Percentiles rank a stretch among this genome's conserved stretches.
These are phyloP conservation scores for Amoebophrya sp. DNA, from an alignment of 169 alveolate species.

Conservation along the genomic window DNA sequence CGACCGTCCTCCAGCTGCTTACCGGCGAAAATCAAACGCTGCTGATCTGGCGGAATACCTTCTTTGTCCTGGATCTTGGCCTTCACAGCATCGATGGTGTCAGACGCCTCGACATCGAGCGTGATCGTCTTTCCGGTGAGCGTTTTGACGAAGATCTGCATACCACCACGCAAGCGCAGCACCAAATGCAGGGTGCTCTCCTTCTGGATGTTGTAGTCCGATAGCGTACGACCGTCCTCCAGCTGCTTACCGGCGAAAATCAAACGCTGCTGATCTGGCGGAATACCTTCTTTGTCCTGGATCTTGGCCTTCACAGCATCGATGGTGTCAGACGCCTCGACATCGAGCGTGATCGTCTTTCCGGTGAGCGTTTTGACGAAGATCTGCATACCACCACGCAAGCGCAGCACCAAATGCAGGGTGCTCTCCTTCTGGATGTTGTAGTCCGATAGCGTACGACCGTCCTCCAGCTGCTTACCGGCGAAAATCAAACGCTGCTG, in stretches of 20 bases:
- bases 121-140: constrained; percentile 85
- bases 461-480: constrained; percentile 98
- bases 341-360: constrained; percentile 86
- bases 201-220: constrained; percentile 97
- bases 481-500: constrained; percentile 97
- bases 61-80: constrained; percentile 57
- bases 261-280: constrained; percentile 98
- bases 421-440: constrained; percentile 88
- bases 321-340: constrained; percentile 89
- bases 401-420: constrained; percentile 56
- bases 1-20: constrained; percentile 97
- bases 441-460: constrained; percentile 95
- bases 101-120: constrained; percentile 88
- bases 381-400: constrained; percentile 72
- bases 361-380: constrained; percentile 91
- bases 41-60: constrained; percentile 97
- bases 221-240: constrained; percentile 95
- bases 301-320: constrained; percentile 63
- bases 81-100: constrained; percentile 83
- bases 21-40: constrained; percentile 98
- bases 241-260: constrained; percentile 98
- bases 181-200: constrained; percentile 61
- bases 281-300: constrained; percentile 68
- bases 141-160: constrained; percentile 89
- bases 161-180: constrained; percentile 65